Percentiles rank a stretch among this genome's conserved stretches.
Evolutionary conservation across 2,329 filamentous ascomycete genomes (phyloP).

Genomic region (Lasiodiplodia citricola): DNA sequence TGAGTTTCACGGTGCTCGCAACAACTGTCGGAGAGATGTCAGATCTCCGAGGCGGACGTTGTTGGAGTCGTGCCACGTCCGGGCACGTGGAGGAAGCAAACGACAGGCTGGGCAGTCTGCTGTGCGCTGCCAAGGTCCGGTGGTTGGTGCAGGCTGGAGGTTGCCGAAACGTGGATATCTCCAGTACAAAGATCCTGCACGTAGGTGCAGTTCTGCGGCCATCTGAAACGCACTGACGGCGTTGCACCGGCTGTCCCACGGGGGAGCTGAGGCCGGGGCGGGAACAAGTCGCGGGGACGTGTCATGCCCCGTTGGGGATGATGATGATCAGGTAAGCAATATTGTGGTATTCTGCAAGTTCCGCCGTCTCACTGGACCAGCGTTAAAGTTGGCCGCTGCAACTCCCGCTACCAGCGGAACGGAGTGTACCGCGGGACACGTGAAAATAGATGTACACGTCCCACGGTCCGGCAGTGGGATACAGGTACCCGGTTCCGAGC

Average conservation of each 20-base stretch:
- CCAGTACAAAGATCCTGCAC: conserved; percentile 24
- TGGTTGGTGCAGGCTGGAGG: not conserved
- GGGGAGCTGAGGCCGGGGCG: not conserved
- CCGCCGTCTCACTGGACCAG: not conserved
- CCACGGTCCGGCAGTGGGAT: not conserved
- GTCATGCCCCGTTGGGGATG: not conserved
- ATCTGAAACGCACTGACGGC: conserved; percentile 1
- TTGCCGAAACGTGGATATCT: conserved; percentile 16
- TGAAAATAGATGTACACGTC: not conserved
- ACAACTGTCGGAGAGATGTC: not conserved
- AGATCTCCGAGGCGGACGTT: conserved; percentile 2
- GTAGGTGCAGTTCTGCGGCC: conserved; percentile 14
- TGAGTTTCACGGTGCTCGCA: conserved; percentile 1
- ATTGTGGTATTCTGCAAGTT: conserved; percentile 3
- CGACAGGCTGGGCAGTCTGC: conserved; percentile 5
- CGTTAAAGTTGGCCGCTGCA: not conserved
- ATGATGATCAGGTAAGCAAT: conserved; percentile 3
- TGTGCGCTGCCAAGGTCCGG: conserved; percentile 4
- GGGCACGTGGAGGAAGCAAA: conserved; percentile 14
- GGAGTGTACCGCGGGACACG: conserved; percentile 1
- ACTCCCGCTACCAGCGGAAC: not conserved
- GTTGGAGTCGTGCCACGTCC: conserved; percentile 1
- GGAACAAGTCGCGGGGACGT: not conserved
- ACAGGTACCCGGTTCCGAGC: not conserved
- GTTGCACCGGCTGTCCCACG: not conserved